Conservation (phyloP, 768 basidiomycete genomes). For the Flagelloscypha sp. region DNA sequence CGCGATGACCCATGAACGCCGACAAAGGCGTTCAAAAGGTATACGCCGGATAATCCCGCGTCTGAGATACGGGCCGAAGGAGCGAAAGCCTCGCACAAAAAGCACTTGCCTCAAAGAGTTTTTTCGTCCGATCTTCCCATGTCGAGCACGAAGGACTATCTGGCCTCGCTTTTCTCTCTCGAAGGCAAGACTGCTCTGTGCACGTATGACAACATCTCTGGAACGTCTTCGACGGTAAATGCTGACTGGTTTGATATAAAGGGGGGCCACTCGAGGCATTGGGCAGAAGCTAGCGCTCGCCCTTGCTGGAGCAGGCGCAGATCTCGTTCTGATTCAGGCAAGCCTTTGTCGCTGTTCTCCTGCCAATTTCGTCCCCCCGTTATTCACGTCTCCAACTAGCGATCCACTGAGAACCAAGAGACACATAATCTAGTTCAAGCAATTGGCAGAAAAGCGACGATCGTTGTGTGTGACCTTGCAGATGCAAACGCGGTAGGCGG, state of each 20-base stretch:
- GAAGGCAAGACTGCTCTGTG: slow-evolving; percentile 1
- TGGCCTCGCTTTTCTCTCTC: not conserved
- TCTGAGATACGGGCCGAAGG: too few relatives aligned
- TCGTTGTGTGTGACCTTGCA: slow-evolving; percentile 34
- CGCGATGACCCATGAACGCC: too few relatives aligned
- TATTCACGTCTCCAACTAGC: slow-evolving; percentile 23
- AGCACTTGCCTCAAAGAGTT: too few relatives aligned
- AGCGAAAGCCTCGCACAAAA: too few relatives aligned
- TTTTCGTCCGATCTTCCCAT: too few relatives aligned
- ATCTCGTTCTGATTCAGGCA: slow-evolving; percentile 38
- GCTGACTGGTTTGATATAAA: not conserved
- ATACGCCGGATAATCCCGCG: too few relatives aligned
- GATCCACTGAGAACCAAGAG: slow-evolving; percentile 10
- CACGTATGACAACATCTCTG: not conserved
- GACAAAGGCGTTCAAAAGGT: too few relatives aligned
- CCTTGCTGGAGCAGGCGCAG: slow-evolving; percentile 40
- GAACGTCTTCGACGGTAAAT: not conserved
- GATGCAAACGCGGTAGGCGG: slow-evolving; percentile 30
- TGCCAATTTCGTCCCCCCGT: slow-evolving; percentile 21
- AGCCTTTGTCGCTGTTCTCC: too few relatives aligned
- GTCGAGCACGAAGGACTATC: too few relatives aligned
- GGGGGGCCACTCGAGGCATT: slow-evolving; percentile 29
- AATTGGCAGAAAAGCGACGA: slow-evolving; percentile 11
- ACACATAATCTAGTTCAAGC: slow-evolving; percentile 8
- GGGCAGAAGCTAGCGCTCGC: slow-evolving; percentile 44